Evolutionary conservation across 2,329 filamentous ascomycete species (phyloP), one percentile per base, ranked within the genome.

Genomic region (Beauveria rudraprayagi): DNA sequence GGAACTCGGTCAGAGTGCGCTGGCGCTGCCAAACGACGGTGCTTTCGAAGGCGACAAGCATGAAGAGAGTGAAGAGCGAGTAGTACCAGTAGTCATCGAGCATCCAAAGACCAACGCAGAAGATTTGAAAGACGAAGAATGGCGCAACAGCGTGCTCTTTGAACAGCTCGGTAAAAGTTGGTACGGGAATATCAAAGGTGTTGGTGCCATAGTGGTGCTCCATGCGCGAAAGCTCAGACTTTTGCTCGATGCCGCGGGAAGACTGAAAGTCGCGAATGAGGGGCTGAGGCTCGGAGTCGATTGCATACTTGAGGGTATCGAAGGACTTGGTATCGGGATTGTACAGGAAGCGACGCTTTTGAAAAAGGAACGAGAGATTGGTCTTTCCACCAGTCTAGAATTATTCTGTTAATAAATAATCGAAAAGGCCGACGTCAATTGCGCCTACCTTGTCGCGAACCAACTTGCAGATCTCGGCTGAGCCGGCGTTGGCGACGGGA

Each of bases 51-150:
- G 86, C 88, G 67, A 99, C 91, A 61, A 99, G 85, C 95, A 99
- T 99, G 78, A 97, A 92, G 24, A 99, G 86, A 0, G 95, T 99
- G 76, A 99, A 99, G 22, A 99, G 84, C 64, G 94, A 97, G 78
- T 99, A 99, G 80, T 99, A 99, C 94, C 95, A 99, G 78, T 97
- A 99, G 77, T 99, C 95, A 71, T 99, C 94, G 71, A 99, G 79
- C 87, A 97, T 91, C 94, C 94, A 99, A 63, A 99, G 79, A 17
- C 94, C 95, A 62, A 99, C 94, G 69, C 95, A 99, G 80, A 99
- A 99, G 64, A 99, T 82, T 80, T 99, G 94, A 78, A 99, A 99
- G 65, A 99, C 92, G 76, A 99, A 99, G 81, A 99, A 99, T 5
- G 94, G 94, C 24, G 95, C 95, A 24, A 99, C 95, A 26, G 95